Conservation (phyloP, 2,329 filamentous ascomycete genomes). For the Diaporthe velutina region DNA sequence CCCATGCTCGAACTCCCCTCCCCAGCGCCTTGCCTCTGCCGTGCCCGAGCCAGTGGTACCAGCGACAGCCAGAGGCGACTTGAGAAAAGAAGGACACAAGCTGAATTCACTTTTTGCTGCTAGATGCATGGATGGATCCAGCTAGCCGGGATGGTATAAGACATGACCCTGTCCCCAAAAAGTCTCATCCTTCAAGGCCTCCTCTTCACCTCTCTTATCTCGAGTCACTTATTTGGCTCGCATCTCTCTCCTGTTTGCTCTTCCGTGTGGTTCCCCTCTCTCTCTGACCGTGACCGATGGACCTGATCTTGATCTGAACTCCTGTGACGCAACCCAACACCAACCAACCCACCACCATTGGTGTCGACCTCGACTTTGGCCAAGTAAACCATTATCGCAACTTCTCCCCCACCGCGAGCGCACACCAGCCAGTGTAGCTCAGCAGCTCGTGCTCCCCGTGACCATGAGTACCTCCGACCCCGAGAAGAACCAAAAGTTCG, state of each 20-base stretch:
- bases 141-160: conserved; percentile 27
- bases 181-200: background rate
- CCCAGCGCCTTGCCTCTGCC: background rate
- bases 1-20: too few species aligned
- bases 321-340: background rate
- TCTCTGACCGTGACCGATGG: background rate
- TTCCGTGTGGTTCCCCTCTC: background rate
- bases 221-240: background rate
- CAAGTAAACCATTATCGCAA: background rate
- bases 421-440: background rate
- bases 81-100: too few species aligned
- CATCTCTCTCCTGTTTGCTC: background rate
- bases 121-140: conserved; percentile 12
- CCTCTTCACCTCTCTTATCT: background rate
- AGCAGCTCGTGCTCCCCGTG: conserved; percentile 1
- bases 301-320: background rate
- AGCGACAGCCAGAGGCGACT: conserved; percentile 1
- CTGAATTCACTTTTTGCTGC: background rate
- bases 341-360: background rate
- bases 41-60: conserved; percentile 11
- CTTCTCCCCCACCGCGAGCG: background rate
- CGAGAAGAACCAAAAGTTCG: conserved; percentile 33
- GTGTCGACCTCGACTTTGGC: background rate
- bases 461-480: conserved; percentile 25
- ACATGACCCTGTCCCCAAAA: background rate